Evolutionary conservation across 2,329 filamentous ascomycete genomes (phyloP).

Genomic region (Fonsecaea multimorphosa): DNA sequence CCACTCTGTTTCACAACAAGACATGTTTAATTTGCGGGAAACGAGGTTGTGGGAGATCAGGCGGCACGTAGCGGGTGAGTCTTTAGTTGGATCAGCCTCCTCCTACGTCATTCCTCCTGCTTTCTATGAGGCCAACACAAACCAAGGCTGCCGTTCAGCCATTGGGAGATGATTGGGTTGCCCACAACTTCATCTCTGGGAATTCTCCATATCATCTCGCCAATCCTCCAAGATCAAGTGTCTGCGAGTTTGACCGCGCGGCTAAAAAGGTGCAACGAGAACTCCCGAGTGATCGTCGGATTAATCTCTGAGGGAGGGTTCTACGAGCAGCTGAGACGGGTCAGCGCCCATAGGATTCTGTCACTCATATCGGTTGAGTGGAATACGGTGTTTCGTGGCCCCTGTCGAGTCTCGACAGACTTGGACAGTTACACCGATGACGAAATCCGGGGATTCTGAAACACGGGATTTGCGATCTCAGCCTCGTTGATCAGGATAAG

Average conservation of each 20-base stretch:
- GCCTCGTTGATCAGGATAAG: not conserved
- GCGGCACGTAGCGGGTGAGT: not conserved
- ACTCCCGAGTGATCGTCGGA: not conserved
- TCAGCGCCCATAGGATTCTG: not conserved
- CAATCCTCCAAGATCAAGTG: no score
- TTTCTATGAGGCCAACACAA: no score
- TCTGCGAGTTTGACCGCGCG: not conserved
- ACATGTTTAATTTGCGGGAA: slow-evolving; percentile 17
- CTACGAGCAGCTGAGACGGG: not conserved
- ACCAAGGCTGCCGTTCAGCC: slow-evolving; percentile 2
- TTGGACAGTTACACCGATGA: not conserved
- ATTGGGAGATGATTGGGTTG: slow-evolving; percentile 17
- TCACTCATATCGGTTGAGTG: not conserved
- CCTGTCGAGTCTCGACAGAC: not conserved
- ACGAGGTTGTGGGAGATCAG: slow-evolving; percentile 4
- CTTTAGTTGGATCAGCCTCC: slow-evolving; percentile 1
- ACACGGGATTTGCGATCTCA: not conserved
- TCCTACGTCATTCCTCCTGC: slow-evolving; percentile 9
- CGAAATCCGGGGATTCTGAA: not conserved
- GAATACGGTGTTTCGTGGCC: not conserved
- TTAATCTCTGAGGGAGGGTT: not conserved
- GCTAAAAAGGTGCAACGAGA: not conserved
- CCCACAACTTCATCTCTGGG: slow-evolving; percentile 19
- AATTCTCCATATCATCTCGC: not conserved
- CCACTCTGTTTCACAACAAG: not conserved